These are phyloP conservation scores for Flaveria sonorensis DNA, from an alignment of 129 eudicot species.

Conservation along the genomic window DNA sequence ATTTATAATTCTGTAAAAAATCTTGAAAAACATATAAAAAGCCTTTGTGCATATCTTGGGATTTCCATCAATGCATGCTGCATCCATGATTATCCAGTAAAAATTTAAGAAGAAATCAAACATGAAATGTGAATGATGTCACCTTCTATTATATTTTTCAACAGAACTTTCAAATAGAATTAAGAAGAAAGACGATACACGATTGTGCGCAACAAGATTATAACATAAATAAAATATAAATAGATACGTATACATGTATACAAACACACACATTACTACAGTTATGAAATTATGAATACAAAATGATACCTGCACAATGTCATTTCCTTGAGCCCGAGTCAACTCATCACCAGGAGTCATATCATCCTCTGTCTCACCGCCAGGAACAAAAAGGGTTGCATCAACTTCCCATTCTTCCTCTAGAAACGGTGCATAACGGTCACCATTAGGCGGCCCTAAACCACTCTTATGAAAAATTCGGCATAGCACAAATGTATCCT, in stretches of 20 bases:
- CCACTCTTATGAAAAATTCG: constrained; percentile 91
- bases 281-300: background rate
- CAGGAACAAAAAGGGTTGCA: constrained; percentile 57
- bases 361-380: constrained; percentile 79
- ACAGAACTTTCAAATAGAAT: background rate
- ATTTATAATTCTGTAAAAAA: no score
- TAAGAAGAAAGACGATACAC: background rate
- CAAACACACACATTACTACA: background rate
- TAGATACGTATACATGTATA: background rate
- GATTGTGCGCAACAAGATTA: background rate
- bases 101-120: background rate
- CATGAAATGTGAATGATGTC: background rate
- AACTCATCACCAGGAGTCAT: constrained; percentile 56
- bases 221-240: background rate
- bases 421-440: constrained; percentile 89
- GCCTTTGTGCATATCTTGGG: background rate
- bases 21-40: background rate
- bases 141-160: background rate
- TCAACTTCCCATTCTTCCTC: constrained; percentile 96
- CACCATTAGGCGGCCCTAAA: constrained; percentile 85
- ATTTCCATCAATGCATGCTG: constrained; percentile 4
- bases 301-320: constrained; percentile 55
- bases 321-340: constrained; percentile 46
- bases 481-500: constrained; percentile 91
- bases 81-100: background rate